Conservation (phyloP, 164 flowering plant species). For the Tinospora cordifolia region DNA sequence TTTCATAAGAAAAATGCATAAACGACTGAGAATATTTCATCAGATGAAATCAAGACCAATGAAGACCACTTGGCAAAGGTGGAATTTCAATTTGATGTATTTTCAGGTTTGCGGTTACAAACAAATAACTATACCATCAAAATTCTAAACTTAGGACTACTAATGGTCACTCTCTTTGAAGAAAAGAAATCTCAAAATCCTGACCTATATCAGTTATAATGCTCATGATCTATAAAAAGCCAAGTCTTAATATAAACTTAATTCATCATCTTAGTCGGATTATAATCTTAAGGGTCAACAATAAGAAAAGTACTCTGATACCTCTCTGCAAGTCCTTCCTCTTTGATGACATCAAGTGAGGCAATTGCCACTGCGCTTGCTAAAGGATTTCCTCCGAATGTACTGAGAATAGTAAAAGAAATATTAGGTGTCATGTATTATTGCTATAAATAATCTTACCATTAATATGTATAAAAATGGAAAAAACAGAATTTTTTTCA, state of each 20-base stretch:
- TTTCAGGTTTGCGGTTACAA: too few relatives aligned
- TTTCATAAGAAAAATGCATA: not conserved
- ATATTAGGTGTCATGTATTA: conserved; percentile 5
- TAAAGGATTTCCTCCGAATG: conserved; percentile 94
- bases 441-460: not conserved
- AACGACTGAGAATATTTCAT: not conserved
- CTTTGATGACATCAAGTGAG: conserved; percentile 70
- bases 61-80: not conserved
- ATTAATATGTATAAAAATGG: not conserved
- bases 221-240: not conserved
- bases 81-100: too few relatives aligned
- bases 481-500: too few relatives aligned
- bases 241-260: not conserved
- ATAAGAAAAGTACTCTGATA: conserved; percentile 20
- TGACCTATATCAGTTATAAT: not conserved
- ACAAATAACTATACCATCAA: too few relatives aligned
- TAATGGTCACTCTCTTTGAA: too few relatives aligned
- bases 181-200: not conserved
- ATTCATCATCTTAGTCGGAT: not conserved
- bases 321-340: conserved; percentile 85
- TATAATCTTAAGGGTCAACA: not conserved
- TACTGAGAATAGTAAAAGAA: conserved; percentile 37
- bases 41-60: not conserved
- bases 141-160: too few relatives aligned
- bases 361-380: conserved; percentile 91